A percentile compares a stretch with the other conserved stretches of the same genome.
Conservation (phyloP, 257 asterid species). For the Ajuga chamaepitys region DNA sequence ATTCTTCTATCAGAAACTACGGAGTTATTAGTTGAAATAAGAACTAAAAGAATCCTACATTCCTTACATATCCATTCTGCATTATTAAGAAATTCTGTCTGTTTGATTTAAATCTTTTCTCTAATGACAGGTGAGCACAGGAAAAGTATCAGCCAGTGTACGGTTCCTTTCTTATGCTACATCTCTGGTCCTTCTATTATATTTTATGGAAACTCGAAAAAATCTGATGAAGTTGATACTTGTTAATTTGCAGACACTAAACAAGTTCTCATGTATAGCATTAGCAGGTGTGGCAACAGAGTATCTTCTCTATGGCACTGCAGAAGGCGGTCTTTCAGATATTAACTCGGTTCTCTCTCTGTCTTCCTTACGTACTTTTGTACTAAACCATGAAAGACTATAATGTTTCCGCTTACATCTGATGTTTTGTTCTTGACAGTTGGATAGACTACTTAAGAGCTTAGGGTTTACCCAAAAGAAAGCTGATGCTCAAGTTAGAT, state of each 20-base stretch:
- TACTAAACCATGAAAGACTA: background rate
- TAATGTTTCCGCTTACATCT: background rate
- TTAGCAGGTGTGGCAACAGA: constrained; percentile 95
- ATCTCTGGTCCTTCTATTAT: background rate
- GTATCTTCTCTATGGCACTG: constrained; percentile 74
- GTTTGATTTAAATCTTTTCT: background rate
- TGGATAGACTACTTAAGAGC: constrained; percentile 62
- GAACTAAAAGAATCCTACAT: background rate
- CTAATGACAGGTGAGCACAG: constrained; percentile 62
- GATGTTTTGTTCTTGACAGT: constrained; percentile 31
- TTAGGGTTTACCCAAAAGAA: constrained; percentile 95
- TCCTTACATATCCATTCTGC: background rate
- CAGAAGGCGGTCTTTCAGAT: constrained; percentile 94
- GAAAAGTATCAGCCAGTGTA: constrained; percentile 84
- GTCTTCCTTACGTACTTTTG: background rate
- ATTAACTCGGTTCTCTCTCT: constrained; percentile 46
- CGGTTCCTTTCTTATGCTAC: constrained; percentile 2
- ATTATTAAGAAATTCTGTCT: background rate
- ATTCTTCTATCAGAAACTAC: background rate
- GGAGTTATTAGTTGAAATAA: too few species aligned
- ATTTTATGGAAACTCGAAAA: background rate
- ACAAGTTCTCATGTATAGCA: constrained; percentile 86
- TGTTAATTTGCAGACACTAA: constrained; percentile 63
- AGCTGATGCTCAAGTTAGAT: constrained; percentile 83
- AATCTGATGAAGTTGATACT: constrained; percentile 1